Conservation (phyloP, 345 rosid species). For the Syzygium aqueum region DNA sequence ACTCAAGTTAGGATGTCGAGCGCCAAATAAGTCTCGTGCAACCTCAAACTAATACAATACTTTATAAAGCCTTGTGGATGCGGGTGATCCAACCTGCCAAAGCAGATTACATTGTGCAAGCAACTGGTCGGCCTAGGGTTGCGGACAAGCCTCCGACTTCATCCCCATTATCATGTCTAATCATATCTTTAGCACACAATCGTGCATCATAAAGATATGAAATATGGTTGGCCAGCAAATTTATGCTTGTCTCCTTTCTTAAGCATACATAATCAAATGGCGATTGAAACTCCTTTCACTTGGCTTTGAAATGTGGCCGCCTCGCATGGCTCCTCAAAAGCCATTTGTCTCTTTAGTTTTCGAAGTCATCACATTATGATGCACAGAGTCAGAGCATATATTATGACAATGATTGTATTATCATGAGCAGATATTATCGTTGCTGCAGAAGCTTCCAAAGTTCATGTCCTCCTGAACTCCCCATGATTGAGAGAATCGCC, state of each 20-base stretch:
- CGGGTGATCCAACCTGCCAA: not conserved
- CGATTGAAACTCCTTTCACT: not conserved
- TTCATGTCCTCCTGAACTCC: not conserved
- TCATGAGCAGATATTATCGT: not conserved
- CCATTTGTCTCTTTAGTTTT: not conserved
- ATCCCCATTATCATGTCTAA: not conserved
- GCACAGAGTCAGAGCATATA: not conserved
- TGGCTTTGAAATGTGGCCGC: not conserved
- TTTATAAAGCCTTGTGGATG: not conserved
- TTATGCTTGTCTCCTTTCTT: not conserved
- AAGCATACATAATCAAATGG: not conserved
- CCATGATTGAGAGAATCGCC: not conserved
- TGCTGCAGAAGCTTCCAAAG: not conserved
- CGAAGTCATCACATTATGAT: not conserved
- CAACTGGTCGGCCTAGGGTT: not conserved
- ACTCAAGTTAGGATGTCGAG: not conserved
- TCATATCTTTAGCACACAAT: not conserved
- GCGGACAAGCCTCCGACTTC: not conserved
- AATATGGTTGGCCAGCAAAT: not conserved
- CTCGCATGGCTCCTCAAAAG: not conserved
- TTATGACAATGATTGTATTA: not conserved
- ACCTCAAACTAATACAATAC: not conserved
- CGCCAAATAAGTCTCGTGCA: not conserved
- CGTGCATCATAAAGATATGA: not conserved
- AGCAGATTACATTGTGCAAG: no score